Percentiles rank a stretch among this genome's conserved stretches.
These are phyloP conservation scores for Macrocybe sp. DNA, from an alignment of 1,284 basidiomycete genomes.

Conservation along the genomic window DNA sequence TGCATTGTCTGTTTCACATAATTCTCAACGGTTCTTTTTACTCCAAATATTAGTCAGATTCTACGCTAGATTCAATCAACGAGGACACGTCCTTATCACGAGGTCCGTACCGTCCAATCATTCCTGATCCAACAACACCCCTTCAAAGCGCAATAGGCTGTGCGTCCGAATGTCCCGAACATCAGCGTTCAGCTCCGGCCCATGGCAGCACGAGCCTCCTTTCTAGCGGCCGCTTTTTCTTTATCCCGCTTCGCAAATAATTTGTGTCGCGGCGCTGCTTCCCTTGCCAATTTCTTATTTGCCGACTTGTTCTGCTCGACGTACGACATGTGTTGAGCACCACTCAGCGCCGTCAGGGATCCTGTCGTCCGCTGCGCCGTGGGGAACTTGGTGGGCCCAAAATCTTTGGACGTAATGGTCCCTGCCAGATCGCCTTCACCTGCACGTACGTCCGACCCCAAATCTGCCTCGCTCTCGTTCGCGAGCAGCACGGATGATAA, in stretches of 20 bases:
- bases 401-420: slow-evolving; percentile 75
- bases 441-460: slow-evolving; percentile 78
- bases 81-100: too few relatives aligned
- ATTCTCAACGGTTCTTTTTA: too few relatives aligned
- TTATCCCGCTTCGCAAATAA: slow-evolving; percentile 76
- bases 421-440: slow-evolving; percentile 77
- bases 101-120: too few relatives aligned
- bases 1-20: too few relatives aligned
- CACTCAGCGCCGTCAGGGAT: slow-evolving; percentile 80
- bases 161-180: slow-evolving; percentile 10
- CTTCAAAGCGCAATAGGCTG: neutral
- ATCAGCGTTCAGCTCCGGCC: slow-evolving; percentile 11
- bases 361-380: slow-evolving; percentile 82
- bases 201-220: slow-evolving; percentile 18
- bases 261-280: slow-evolving; percentile 64
- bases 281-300: slow-evolving; percentile 79
- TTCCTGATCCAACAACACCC: slow-evolving; percentile 5
- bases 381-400: slow-evolving; percentile 59
- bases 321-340: slow-evolving; percentile 88
- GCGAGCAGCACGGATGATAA: slow-evolving; percentile 89
- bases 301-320: slow-evolving; percentile 89
- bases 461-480: slow-evolving; percentile 87
- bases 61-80: too few relatives aligned
- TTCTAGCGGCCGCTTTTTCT: slow-evolving; percentile 23
- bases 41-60: too few relatives aligned